phyloP scores from a whole-genome alignment of 305 asterid species.

The Andrographis paniculata region DNA sequence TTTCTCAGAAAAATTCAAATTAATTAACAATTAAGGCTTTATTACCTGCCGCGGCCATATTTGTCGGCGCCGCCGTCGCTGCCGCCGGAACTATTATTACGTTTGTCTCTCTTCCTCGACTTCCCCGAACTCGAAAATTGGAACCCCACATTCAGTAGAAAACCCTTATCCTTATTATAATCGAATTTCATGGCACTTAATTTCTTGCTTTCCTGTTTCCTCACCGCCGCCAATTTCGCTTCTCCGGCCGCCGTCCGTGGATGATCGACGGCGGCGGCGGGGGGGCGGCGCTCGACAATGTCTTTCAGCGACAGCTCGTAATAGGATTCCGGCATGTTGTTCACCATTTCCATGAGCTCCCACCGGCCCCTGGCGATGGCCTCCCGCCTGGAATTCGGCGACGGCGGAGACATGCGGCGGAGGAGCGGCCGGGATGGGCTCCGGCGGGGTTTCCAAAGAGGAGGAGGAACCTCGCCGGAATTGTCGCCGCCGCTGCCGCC shows the following conservation, averaged over 20 bases:
- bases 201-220: constrained; percentile 12
- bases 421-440: constrained; percentile 30
- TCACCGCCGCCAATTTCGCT: constrained; percentile 12
- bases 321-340: constrained; percentile 42
- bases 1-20: neutral
- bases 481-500: constrained; percentile 15
- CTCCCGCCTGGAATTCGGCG: constrained; percentile 36
- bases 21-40: neutral
- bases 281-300: constrained; percentile 30
- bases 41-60: neutral
- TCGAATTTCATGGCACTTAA: constrained; percentile 20
- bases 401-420: constrained; percentile 21
- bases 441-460: constrained; percentile 50
- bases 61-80: constrained; percentile 20
- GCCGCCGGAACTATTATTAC: constrained; percentile 35
- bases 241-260: neutral
- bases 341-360: constrained; percentile 61
- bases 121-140: constrained; percentile 28
- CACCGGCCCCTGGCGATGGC: constrained; percentile 42
- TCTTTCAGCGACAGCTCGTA: constrained; percentile 49
- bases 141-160: constrained; percentile 53
- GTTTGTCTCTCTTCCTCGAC: constrained; percentile 30
- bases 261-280: neutral
- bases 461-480: constrained; percentile 69
- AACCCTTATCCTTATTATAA: constrained; percentile 31